Conservation (phyloP, 2,329 filamentous ascomycete genomes). For the Alternaria brassicicola region DNA sequence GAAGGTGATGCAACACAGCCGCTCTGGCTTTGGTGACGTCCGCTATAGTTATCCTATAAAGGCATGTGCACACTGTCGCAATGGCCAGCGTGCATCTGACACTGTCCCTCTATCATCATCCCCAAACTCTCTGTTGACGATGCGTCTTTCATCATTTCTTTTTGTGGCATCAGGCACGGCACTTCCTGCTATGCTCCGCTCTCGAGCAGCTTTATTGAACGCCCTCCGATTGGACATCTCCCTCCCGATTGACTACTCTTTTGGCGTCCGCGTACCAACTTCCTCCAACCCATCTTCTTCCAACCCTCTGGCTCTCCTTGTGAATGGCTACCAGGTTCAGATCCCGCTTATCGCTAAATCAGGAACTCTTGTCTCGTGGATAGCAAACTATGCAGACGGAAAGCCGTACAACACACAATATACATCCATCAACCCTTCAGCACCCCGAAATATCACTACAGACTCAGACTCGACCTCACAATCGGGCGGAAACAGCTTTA, state of each 20-base stretch:
- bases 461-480: not conserved
- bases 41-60: not conserved
- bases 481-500: not conserved
- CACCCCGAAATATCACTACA: not conserved
- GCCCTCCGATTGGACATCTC: not conserved
- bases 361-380: not conserved
- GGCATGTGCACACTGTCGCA: not conserved
- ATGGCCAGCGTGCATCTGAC: not conserved
- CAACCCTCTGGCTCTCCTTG: not conserved
- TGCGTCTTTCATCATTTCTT: not conserved
- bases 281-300: not conserved
- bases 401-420: slow-evolving; percentile 1
- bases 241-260: not conserved
- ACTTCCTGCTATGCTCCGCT: not conserved
- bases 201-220: not conserved
- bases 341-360: not conserved
- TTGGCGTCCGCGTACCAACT: slow-evolving; percentile 1
- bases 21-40: not conserved
- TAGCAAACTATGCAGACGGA: slow-evolving; percentile 1
- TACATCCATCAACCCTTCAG: not conserved
- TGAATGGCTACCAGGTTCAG: not conserved
- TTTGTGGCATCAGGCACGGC: not conserved
- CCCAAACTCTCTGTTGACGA: not conserved
- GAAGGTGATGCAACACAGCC: not conserved
- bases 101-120: not conserved